Evolutionary conservation across 192 early-diverging fungal genomes (phyloP), one percentile per base, ranked within the genome.

Genomic region (Coemansia sp.): DNA sequence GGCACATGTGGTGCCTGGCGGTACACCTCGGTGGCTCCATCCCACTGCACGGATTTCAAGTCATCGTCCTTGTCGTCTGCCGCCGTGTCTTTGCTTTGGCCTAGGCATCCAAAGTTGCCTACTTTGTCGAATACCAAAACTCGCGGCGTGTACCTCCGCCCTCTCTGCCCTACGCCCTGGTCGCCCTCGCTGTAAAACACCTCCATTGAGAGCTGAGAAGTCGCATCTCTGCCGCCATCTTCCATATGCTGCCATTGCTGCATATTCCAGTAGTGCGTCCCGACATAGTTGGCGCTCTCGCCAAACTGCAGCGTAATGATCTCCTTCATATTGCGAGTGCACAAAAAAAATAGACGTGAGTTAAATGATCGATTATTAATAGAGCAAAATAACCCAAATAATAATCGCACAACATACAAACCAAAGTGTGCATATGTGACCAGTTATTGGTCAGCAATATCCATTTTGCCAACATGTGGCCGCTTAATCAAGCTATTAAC

Each of bases 261-360:
- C 17, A 91, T 81, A 74, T 97, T 98, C 94, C 95, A 98, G 67
- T 88, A 94, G 79, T 98, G 96, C 17, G 94, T 88, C 11, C 94
- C 95, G 3, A 93, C 91, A 74, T 88, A 95, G 74, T 95, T 95
- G 41, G 95, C 87, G 45, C 80, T 74, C 25, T 93, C 89, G 31
- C 97, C 97, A 71, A 96, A 85, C 81, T 97, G 96, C 25, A 98
- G 70, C 7, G 96, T 96, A n/a, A 98, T 68, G 27, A 98, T 91
- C 68, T 96, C 95, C 58, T 87, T 84, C 92, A 94, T 94, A 17
- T 31, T 60, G 22, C 6, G 22, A 10, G 5, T 27, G 22, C 24
- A 24, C 14, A 12, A 17, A 20, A 54, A 65, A 42, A 57, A 36
- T 29, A 5, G 10, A 42, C 2, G 41, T 15, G 22, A 37, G 35